Conservation (phyloP, 768 basidiomycete genomes). For the Agaricus subrufescens region DNA sequence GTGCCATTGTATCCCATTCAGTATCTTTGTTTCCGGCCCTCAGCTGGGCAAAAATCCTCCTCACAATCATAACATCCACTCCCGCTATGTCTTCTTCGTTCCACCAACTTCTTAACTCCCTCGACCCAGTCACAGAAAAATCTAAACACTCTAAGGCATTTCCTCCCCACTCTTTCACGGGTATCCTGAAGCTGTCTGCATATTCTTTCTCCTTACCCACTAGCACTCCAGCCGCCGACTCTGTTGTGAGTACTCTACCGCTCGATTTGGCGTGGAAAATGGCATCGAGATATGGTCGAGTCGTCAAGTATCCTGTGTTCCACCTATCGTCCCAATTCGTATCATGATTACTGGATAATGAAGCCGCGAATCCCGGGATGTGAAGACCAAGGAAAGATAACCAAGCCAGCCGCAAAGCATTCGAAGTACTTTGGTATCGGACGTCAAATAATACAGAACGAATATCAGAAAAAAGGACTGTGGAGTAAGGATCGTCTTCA, state of each 20-base stretch:
- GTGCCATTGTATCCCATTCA: constrained; percentile 60
- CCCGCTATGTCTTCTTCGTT: constrained; percentile 42
- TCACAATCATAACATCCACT: constrained; percentile 46
- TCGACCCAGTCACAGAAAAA: constrained; percentile 19
- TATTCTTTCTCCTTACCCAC: constrained; percentile 66
- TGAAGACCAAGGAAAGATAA: constrained; percentile 67
- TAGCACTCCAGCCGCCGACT: constrained; percentile 60
- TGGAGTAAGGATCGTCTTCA: constrained; percentile 65
- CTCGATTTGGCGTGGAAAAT: constrained; percentile 44
- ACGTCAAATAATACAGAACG: constrained; percentile 50
- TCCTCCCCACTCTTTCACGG: constrained; percentile 61
- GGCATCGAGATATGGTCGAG: constrained; percentile 37
- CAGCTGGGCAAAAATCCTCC: constrained; percentile 56
- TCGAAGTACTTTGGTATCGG: constrained; percentile 37
- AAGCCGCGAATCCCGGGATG: constrained; percentile 57
- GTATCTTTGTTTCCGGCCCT: constrained; percentile 42
- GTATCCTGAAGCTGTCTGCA: constrained; percentile 50
- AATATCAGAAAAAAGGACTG: constrained; percentile 71
- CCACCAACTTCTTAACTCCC: constrained; percentile 32
- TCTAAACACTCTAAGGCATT: constrained; percentile 56
- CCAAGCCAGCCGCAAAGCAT: constrained; percentile 64
- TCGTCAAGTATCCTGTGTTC: constrained; percentile 44
- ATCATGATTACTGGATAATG: constrained; percentile 25
- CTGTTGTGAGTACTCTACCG: constrained; percentile 37
- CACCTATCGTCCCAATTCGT: constrained; percentile 67